Conservation (phyloP, 2,329 filamentous ascomycete genomes). For the Trichoderma guizhouense region DNA sequence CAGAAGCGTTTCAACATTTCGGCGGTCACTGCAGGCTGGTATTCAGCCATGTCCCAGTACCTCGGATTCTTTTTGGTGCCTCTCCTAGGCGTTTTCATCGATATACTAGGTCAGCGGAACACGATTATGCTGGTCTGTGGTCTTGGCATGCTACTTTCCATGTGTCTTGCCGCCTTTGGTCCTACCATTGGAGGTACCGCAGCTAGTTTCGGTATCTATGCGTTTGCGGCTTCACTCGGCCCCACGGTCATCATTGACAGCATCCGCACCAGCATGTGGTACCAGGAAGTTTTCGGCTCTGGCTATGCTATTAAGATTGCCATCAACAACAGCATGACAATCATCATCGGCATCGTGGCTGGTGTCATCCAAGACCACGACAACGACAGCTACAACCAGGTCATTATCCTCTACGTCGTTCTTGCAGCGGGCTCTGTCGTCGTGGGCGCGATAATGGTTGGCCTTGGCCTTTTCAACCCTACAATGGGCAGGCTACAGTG, state of each 20-base stretch:
- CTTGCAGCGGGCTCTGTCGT: constrained; percentile 48
- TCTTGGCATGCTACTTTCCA: constrained; percentile 47
- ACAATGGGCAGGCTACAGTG: constrained; percentile 53
- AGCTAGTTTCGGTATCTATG: constrained; percentile 58
- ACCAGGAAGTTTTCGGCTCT: constrained; percentile 57
- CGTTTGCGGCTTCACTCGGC: constrained; percentile 52
- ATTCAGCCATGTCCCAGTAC: constrained; percentile 55
- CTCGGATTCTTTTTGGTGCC: constrained; percentile 57
- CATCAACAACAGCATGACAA: constrained; percentile 62
- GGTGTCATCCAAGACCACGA: constrained; percentile 58
- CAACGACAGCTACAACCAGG: constrained; percentile 52
- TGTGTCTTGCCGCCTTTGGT: constrained; percentile 54
- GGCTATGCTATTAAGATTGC: constrained; percentile 59
- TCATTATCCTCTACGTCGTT: constrained; percentile 54
- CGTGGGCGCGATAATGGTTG: constrained; percentile 41
- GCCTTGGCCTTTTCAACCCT: constrained; percentile 36
- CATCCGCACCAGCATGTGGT: constrained; percentile 58
- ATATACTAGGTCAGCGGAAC: constrained; percentile 52
- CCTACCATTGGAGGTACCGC: constrained; percentile 49
- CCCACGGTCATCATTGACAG: constrained; percentile 59
- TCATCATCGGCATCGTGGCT: constrained; percentile 55
- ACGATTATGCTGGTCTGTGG: constrained; percentile 53
- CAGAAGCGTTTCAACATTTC: constrained; percentile 56
- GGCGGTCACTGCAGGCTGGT: constrained; percentile 57
- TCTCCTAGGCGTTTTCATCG: constrained; percentile 52